Evolutionary conservation across 2,329 filamentous ascomycete genomes (phyloP).

Genomic region (Diplodia intermedia): DNA sequence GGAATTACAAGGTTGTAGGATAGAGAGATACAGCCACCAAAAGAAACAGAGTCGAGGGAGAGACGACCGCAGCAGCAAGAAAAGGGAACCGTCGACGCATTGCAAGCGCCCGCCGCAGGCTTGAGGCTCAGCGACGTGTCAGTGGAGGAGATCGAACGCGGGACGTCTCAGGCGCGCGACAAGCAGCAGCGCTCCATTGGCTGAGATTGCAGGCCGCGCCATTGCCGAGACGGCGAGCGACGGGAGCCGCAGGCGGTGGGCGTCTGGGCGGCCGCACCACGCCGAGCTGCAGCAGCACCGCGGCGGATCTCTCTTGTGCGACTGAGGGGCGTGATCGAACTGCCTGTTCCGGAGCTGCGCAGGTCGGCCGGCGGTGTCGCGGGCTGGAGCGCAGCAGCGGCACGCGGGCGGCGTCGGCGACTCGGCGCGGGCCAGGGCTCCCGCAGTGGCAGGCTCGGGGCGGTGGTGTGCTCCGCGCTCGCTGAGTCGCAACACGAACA

Average conservation of each 20-base stretch:
- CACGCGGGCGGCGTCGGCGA: conserved; percentile 21
- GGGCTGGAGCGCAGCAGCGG: neutral
- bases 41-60: conserved; percentile 28
- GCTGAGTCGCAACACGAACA: conserved; percentile 17
- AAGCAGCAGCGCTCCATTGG: conserved; percentile 23
- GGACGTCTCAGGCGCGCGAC: conserved; percentile 31
- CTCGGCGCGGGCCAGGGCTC: neutral
- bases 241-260: conserved; percentile 15
- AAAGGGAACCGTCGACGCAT: conserved; percentile 2
- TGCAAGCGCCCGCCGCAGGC: conserved; percentile 12
- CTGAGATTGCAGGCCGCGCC: conserved; percentile 8
- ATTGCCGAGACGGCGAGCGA: neutral
- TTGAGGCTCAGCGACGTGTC: conserved; percentile 26
- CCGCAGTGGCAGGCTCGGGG: neutral
- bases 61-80: conserved; percentile 10
- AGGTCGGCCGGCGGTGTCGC: conserved; percentile 17
- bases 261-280: conserved; percentile 2
- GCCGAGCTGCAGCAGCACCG: neutral
- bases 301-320: conserved; percentile 13
- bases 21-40: conserved; percentile 6
- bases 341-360: conserved; percentile 21
- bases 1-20: conserved; percentile 32
- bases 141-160: conserved; percentile 29
- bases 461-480: conserved; percentile 13
- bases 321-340: conserved; percentile 27